phyloP scores from a whole-genome alignment of 2,329 filamentous ascomycete genomes.

The Alternaria sp. region DNA sequence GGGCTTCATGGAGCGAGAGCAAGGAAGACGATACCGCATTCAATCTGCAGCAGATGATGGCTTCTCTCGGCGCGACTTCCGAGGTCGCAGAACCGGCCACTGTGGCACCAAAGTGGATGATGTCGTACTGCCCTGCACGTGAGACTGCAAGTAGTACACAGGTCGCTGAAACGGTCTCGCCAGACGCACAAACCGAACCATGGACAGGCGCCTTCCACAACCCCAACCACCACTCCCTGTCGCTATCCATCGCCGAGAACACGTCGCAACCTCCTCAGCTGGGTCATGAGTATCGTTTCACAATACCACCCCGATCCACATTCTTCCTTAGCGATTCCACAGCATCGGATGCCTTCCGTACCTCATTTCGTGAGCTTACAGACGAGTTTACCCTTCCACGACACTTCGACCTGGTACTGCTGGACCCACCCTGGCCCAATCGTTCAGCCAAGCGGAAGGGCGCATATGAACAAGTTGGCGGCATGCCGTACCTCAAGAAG shows the following conservation, averaged over 20 bases:
- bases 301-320: constrained; percentile 57
- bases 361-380: constrained; percentile 45
- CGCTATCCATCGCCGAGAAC: constrained; percentile 29
- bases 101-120: constrained; percentile 30
- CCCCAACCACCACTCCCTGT: constrained; percentile 26
- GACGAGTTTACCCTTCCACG: constrained; percentile 51
- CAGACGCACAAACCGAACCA: constrained; percentile 20
- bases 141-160: constrained; percentile 16
- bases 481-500: constrained; percentile 54
- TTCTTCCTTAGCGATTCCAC: constrained; percentile 58
- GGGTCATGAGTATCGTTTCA: constrained; percentile 41
- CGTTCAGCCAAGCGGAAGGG: constrained; percentile 70
- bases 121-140: constrained; percentile 33
- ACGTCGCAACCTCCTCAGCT: constrained; percentile 5
- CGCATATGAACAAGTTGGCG: constrained; percentile 55
- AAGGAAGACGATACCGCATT: constrained; percentile 32
- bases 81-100: constrained; percentile 26
- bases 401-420: constrained; percentile 69
- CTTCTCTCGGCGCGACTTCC: constrained; percentile 33
- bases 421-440: constrained; percentile 85
- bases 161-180: constrained; percentile 7
- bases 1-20: constrained; percentile 30
- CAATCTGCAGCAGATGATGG: constrained; percentile 46
- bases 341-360: constrained; percentile 44
- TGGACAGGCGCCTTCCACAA: constrained; percentile 43